Evolutionary conservation across 1,284 basidiomycete genomes (phyloP).

Genomic region (Pisolithus thermaeus): DNA sequence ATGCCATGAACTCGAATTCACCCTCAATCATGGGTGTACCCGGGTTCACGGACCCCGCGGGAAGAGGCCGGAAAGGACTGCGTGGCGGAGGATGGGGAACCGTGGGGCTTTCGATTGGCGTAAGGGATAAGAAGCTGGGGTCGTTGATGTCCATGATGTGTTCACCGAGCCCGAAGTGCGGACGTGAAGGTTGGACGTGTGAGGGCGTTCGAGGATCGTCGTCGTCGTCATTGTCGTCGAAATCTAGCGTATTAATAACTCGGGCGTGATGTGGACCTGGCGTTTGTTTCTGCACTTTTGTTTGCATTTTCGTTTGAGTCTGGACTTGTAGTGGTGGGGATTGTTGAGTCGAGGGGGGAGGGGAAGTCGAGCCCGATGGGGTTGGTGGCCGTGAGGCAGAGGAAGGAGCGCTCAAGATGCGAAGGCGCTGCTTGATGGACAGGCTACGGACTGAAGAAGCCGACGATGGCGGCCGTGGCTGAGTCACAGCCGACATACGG

Average conservation of each 20-base stretch:
- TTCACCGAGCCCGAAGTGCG: conserved; percentile 46
- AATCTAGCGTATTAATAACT: conserved; percentile 21
- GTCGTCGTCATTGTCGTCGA: conserved; percentile 18
- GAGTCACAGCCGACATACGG: conserved; percentile 13
- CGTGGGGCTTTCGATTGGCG: conserved; percentile 38
- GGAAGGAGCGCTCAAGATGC: conserved; percentile 45
- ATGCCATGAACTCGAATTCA: conserved; percentile 21
- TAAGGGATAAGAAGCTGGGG: conserved; percentile 50
- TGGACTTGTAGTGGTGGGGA: conserved; percentile 12
- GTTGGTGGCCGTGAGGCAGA: conserved; percentile 1
- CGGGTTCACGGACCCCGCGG: conserved; percentile 3
- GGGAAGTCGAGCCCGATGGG: background rate
- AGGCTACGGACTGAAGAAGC: conserved; percentile 30
- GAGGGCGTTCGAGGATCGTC: conserved; percentile 15
- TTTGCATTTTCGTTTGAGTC: conserved; percentile 14
- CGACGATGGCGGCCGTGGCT: conserved; percentile 9
- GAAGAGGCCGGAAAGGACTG: conserved; percentile 5
- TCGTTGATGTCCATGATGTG: conserved; percentile 52
- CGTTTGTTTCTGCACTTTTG: conserved; percentile 10
- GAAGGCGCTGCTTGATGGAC: conserved; percentile 54
- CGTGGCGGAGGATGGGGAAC: conserved; percentile 24
- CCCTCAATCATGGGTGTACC: conserved; percentile 6
- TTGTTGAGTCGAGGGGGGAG: conserved; percentile 9
- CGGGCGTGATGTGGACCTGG: conserved; percentile 5
- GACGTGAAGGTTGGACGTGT: conserved; percentile 29